Conservation (phyloP, 495 filamentous ascomycete species). For the Cenococcum geophilum region DNA sequence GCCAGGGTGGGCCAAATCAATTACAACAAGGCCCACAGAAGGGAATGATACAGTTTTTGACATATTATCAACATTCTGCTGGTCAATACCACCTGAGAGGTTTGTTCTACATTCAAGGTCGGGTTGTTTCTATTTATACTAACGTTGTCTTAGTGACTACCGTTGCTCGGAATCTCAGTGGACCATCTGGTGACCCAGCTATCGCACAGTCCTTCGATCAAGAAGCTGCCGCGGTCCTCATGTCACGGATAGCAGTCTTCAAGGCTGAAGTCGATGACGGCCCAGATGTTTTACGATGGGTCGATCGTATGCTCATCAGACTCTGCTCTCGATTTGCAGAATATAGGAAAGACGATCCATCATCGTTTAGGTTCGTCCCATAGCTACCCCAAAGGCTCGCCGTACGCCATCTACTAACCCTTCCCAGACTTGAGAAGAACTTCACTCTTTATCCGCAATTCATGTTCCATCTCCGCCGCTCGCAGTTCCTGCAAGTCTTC, state of each 20-base stretch:
- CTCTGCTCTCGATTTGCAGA: slow-evolving; percentile 96
- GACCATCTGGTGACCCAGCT: slow-evolving; percentile 92
- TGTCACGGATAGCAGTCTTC: slow-evolving; percentile 97
- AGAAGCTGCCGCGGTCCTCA: slow-evolving; percentile 94
- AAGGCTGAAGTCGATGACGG: slow-evolving; percentile 99
- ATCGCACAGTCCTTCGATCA: slow-evolving; percentile 98
- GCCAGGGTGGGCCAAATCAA: slow-evolving; percentile 81
- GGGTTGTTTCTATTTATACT: background rate
- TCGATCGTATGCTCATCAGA: slow-evolving; percentile 96
- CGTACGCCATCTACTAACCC: slow-evolving; percentile 1
- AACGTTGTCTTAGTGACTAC: slow-evolving; percentile 61
- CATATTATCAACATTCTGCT: slow-evolving; percentile 96
- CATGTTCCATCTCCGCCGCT: slow-evolving; percentile 97
- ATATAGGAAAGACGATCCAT: slow-evolving; percentile 96
- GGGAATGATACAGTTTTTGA: slow-evolving; percentile 97
- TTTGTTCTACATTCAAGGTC: background rate
- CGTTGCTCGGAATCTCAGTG: slow-evolving; percentile 83
- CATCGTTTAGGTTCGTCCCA: slow-evolving; percentile 62
- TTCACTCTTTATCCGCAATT: slow-evolving; percentile 99
- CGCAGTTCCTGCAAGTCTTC: slow-evolving; percentile 98
- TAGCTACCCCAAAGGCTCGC: background rate
- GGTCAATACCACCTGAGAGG: slow-evolving; percentile 80
- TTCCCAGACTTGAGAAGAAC: slow-evolving; percentile 80
- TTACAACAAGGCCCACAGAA: slow-evolving; percentile 82
- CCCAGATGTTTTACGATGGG: slow-evolving; percentile 97